Percentiles rank a stretch among this genome's conserved stretches.
These are phyloP conservation scores for Malbranchea cinnamomea DNA, from an alignment of 2,329 filamentous ascomycete genomes.

Conservation along the genomic window DNA sequence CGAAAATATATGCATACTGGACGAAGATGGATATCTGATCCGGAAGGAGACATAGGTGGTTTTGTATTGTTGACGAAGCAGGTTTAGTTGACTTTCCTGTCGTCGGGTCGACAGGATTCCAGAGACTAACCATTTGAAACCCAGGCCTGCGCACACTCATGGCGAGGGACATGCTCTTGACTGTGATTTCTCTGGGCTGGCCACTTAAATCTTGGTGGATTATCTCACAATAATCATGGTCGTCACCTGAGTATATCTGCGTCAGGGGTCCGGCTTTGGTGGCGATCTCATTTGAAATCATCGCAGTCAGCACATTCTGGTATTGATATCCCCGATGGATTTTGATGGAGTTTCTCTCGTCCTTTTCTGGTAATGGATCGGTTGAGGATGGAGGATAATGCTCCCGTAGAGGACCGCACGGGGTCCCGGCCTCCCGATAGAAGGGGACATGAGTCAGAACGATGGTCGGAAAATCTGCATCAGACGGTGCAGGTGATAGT, in stretches of 20 bases:
- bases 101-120: constrained; percentile 64
- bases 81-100: constrained; percentile 20
- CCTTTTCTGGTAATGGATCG: constrained; percentile 41
- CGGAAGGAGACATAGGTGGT: constrained; percentile 77
- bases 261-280: constrained; percentile 58
- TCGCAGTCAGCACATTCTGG: constrained; percentile 74
- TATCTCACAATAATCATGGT: constrained; percentile 95
- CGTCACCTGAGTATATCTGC: constrained; percentile 86
- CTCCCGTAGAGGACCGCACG: constrained; percentile 77
- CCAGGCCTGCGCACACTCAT: constrained; percentile 87
- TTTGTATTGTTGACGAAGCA: constrained; percentile 43
- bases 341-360: constrained; percentile 63
- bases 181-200: constrained; percentile 64
- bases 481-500: not conserved
- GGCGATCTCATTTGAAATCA: constrained; percentile 61
- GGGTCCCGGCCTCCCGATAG: constrained; percentile 65
- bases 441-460: constrained; percentile 84
- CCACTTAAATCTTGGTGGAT: constrained; percentile 56
- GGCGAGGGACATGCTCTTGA: constrained; percentile 89
- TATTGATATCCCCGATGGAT: constrained; percentile 82
- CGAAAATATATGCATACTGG: constrained; percentile 53
- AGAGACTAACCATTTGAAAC: constrained; percentile 76
- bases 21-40: constrained; percentile 77
- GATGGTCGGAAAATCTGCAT: constrained; percentile 64
- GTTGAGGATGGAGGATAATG: constrained; percentile 58